Conservation (phyloP, 2,329 filamentous ascomycete genomes). For the Arthrobotrys pseudoclavata region DNA sequence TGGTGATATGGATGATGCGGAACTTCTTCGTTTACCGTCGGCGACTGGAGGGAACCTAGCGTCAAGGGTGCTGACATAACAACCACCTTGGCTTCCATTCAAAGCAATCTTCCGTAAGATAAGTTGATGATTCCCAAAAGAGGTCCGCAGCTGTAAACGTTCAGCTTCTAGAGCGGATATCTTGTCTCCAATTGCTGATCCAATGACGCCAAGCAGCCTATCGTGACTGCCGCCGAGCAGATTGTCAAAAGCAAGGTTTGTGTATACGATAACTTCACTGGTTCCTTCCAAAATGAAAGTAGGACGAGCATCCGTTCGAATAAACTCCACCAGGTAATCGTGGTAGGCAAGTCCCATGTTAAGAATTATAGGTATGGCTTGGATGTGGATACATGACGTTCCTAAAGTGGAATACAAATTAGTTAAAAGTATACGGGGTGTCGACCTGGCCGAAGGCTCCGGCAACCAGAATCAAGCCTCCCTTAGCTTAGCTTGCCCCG, state of each 20-base stretch:
- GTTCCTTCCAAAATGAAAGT: conserved; percentile 49
- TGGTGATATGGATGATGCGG: conserved; percentile 6
- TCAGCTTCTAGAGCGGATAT: conserved; percentile 2
- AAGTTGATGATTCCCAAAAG: conserved; percentile 33
- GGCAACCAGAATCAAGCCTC: not conserved
- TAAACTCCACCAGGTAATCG: conserved; percentile 53
- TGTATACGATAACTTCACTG: conserved; percentile 41
- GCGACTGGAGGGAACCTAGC: not conserved
- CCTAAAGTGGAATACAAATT: not conserved
- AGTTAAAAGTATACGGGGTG: not conserved
- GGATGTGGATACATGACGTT: conserved; percentile 13
- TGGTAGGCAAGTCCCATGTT: conserved; percentile 46
- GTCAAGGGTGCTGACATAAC: conserved; percentile 51
- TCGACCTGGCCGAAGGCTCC: not conserved
- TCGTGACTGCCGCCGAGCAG: conserved; percentile 27
- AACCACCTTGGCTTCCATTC: conserved; percentile 32
- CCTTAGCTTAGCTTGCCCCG: not conserved
- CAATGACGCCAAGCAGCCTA: conserved; percentile 23
- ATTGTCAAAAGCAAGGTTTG: conserved; percentile 35
- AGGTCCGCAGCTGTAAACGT: conserved; percentile 22
- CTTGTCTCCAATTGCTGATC: conserved; percentile 23
- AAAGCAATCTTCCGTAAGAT: conserved; percentile 37
- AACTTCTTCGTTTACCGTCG: conserved; percentile 2
- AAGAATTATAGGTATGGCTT: not conserved
- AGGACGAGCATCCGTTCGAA: conserved; percentile 49